A percentile compares a stretch with the other conserved stretches of the same genome.
phyloP scores from a whole-genome alignment of 768 basidiomycete genomes.

The Macrolepiota fuliginosa region DNA sequence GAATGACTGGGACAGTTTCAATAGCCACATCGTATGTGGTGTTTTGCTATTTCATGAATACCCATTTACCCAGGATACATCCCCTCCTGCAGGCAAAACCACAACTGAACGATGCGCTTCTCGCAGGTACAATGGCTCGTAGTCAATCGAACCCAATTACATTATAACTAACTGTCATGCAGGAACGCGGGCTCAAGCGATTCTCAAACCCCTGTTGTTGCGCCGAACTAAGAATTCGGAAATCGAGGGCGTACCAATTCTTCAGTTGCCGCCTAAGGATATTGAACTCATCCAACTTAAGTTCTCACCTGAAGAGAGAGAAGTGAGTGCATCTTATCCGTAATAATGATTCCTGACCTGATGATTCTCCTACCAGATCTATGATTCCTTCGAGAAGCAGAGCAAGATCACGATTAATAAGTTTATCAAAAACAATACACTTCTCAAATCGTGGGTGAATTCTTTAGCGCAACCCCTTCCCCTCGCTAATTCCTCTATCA shows the following conservation, averaged over 20 bases:
- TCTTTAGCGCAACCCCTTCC: neutral
- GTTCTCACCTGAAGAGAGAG: conserved; percentile 65
- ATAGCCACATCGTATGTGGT: conserved; percentile 46
- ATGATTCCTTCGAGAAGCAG: conserved; percentile 53
- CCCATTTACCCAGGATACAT: neutral
- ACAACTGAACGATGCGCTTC: conserved; percentile 53
- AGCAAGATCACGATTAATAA: conserved; percentile 55
- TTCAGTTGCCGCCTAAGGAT: conserved; percentile 59
- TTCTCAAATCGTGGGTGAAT: conserved; percentile 64
- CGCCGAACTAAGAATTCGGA: conserved; percentile 69
- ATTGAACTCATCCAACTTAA: conserved; percentile 58
- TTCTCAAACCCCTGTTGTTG: conserved; percentile 65
- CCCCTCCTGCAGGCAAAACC: conserved; percentile 38
- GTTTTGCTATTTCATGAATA: neutral
- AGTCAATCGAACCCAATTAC: neutral
- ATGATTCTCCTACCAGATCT: conserved; percentile 36
- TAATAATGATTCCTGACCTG: neutral
- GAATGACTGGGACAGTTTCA: conserved; percentile 73
- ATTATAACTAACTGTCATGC: neutral
- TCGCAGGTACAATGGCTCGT: conserved; percentile 45
- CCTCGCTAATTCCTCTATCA: neutral
- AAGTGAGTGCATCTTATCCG: conserved; percentile 35
- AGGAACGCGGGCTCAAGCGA: conserved; percentile 63
- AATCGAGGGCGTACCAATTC: conserved; percentile 65
- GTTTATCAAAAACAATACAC: conserved; percentile 61